phyloP scores from a whole-genome alignment of 2,329 filamentous ascomycete species.

The Alternaria tenuissima region DNA sequence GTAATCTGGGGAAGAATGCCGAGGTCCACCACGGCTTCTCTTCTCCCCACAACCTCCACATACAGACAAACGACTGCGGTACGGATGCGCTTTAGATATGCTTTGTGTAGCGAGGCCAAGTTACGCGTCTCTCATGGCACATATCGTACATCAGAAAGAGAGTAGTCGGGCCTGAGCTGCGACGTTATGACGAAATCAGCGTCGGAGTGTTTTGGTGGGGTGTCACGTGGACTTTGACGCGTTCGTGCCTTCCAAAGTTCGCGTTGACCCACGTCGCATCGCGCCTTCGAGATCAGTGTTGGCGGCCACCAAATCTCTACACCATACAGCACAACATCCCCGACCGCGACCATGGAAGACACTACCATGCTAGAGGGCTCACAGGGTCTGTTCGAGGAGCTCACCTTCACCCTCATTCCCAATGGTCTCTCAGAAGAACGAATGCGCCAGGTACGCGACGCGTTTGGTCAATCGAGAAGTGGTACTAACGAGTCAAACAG shows the following conservation, averaged over 20 bases:
- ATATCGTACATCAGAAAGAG: neutral
- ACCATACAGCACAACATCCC: slow-evolving; percentile 8
- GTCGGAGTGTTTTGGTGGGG: slow-evolving; percentile 16
- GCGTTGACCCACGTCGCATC: slow-evolving; percentile 13
- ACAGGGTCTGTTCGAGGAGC: slow-evolving; percentile 50
- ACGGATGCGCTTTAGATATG: neutral
- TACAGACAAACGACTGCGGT: neutral
- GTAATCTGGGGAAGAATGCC: slow-evolving; percentile 32
- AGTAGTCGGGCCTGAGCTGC: neutral
- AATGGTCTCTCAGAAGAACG: slow-evolving; percentile 45
- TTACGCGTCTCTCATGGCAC: neutral
- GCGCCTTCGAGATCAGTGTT: slow-evolving; percentile 14
- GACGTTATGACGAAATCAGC: neutral
- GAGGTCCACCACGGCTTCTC: slow-evolving; percentile 28
- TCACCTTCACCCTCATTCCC: slow-evolving; percentile 56
- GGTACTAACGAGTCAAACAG: slow-evolving; percentile 47
- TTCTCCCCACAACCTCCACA: slow-evolving; percentile 5
- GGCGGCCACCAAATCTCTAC: neutral
- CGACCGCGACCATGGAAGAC: slow-evolving; percentile 41
- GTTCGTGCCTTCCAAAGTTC: slow-evolving; percentile 13
- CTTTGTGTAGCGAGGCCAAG: neutral
- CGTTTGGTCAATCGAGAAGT: slow-evolving; percentile 15
- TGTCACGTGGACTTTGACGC: slow-evolving; percentile 27
- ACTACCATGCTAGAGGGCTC: slow-evolving; percentile 41
- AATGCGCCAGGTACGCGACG: slow-evolving; percentile 39